Percentiles rank a stretch among this genome's conserved stretches.
Evolutionary conservation across 2,329 filamentous ascomycete genomes (phyloP).

Genomic region (Penicillium italicum): DNA sequence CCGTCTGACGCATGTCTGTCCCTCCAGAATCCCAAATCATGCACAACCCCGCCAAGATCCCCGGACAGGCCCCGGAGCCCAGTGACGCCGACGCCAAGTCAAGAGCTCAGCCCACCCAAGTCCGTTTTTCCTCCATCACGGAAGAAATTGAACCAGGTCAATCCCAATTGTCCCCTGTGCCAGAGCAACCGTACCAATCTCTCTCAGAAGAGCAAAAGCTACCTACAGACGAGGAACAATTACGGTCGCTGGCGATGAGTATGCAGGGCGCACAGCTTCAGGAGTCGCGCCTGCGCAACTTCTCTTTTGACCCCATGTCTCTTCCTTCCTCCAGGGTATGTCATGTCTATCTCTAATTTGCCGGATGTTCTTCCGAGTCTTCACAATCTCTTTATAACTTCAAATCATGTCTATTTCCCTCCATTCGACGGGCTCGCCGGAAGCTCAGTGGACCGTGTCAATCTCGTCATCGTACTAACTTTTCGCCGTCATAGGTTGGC

Average conservation of each 20-base stretch:
- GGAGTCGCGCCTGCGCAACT: conserved; percentile 77
- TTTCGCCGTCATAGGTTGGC: conserved; percentile 32
- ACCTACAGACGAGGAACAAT: conserved; percentile 54
- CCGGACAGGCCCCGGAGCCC: conserved; percentile 23
- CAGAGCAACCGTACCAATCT: conserved; percentile 7
- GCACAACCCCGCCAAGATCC: conserved; percentile 23
- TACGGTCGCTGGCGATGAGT: conserved; percentile 67
- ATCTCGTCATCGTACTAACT: conserved; percentile 7
- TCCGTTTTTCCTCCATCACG: conserved; percentile 68
- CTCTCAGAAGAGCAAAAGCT: conserved; percentile 10
- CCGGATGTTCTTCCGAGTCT: background rate
- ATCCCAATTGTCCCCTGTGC: conserved; percentile 25
- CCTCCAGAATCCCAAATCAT: conserved; percentile 18
- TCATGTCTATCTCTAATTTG: conserved; percentile 14
- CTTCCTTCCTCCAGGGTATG: conserved; percentile 58
- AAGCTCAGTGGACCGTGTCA: background rate
- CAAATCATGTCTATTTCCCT: background rate
- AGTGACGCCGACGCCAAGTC: conserved; percentile 29
- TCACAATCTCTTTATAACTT: background rate
- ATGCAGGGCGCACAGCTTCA: conserved; percentile 74
- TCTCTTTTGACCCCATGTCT: conserved; percentile 86
- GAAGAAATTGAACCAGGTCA: conserved; percentile 62
- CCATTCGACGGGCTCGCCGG: background rate
- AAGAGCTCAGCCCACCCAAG: conserved; percentile 40
- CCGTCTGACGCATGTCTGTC: conserved; percentile 9